These are phyloP conservation scores for Pilatotrama ljubarskyi DNA, from an alignment of 768 basidiomycete genomes.

Conservation along the genomic window DNA sequence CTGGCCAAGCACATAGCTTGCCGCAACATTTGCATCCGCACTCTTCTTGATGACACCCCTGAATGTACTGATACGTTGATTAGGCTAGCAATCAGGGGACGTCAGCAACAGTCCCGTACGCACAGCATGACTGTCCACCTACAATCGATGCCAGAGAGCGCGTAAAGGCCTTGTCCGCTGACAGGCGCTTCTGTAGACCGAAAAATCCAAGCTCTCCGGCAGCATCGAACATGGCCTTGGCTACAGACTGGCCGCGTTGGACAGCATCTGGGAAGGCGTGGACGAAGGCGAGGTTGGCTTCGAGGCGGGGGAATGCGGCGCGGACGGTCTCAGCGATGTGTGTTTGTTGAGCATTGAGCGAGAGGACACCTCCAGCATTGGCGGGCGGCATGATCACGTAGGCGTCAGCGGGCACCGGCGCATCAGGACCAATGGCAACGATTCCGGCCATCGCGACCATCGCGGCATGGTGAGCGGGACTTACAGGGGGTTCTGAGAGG, in stretches of 20 bases:
- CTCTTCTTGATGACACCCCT: constrained; percentile 9
- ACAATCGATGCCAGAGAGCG: background rate
- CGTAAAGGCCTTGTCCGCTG: background rate
- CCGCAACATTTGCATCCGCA: background rate
- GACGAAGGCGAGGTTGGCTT: background rate
- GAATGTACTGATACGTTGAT: constrained; percentile 12
- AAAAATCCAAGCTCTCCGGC: background rate
- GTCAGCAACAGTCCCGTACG: background rate
- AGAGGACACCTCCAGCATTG: no score
- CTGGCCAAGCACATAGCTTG: background rate
- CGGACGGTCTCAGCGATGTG: background rate
- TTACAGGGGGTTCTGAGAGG: no score
- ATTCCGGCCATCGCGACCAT: no score
- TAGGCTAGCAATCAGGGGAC: background rate
- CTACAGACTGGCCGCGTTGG: background rate
- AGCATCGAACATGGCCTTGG: background rate
- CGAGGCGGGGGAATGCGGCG: background rate
- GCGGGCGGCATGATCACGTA: no score
- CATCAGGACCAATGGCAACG: no score
- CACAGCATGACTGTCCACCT: background rate
- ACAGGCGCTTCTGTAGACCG: background rate
- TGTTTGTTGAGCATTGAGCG: background rate
- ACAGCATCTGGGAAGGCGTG: background rate
- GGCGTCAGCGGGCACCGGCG: no score
- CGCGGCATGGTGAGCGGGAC: no score